Evolutionary conservation across 805 yeast species (phyloP).

Genomic region (Kuraishia borneana): DNA sequence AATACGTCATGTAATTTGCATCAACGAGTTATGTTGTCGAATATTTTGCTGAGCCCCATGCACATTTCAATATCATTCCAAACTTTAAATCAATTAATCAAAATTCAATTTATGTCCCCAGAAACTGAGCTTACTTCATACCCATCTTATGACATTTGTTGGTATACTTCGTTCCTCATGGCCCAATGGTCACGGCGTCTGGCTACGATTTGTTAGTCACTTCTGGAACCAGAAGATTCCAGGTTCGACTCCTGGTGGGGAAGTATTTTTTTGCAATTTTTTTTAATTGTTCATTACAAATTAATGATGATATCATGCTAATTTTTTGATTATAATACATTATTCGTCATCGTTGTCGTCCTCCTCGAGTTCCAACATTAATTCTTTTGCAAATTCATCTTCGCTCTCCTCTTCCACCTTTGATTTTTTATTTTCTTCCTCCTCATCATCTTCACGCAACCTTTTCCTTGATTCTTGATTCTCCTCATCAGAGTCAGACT

Average conservation of each 20-base stretch:
- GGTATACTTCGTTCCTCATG: slow-evolving; percentile 42
- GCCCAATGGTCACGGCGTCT: slow-evolving; percentile 72
- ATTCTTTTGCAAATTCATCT: slow-evolving; percentile 30
- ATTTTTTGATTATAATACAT: background rate
- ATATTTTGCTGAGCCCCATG: no score
- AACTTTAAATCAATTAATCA: no score
- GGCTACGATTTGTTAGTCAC: slow-evolving; percentile 39
- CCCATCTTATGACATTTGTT: background rate
- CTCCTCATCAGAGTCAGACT: slow-evolving; percentile 9
- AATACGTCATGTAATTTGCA: no score
- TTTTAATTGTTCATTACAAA: no score
- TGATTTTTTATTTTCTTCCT: background rate
- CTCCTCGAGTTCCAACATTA: slow-evolving; percentile 32
- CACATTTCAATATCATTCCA: no score
- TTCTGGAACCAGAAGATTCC: slow-evolving; percentile 31
- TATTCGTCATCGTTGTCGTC: background rate
- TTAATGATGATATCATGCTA: no score
- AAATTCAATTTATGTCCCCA: background rate
- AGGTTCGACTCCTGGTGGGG: slow-evolving; percentile 48
- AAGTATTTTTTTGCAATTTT: slow-evolving; percentile 13
- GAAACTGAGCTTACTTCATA: background rate
- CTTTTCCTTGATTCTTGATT: slow-evolving; percentile 1
- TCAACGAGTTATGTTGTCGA: no score
- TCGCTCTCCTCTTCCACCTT: slow-evolving; percentile 8
- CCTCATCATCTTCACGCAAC: background rate